Evolutionary conservation across 768 basidiomycete species (phyloP).

Genomic region (Boletellus ananas): DNA sequence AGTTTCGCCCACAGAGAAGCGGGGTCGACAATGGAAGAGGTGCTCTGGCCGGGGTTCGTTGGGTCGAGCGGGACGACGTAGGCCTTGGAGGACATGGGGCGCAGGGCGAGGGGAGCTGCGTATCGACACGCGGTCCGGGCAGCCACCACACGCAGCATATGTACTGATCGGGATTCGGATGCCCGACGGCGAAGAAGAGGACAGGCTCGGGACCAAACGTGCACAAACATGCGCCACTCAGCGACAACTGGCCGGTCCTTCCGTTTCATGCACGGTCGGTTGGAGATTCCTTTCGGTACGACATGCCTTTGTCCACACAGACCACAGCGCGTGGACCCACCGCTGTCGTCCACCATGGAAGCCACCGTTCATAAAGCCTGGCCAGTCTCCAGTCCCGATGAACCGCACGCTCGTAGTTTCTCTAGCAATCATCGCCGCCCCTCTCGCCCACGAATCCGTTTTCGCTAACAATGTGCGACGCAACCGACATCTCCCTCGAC

Average conservation of each 20-base stretch:
- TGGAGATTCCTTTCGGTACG: background rate
- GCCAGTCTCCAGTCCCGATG: too few relatives aligned
- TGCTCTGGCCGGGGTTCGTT: slow-evolving; percentile 28
- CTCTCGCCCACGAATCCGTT: background rate
- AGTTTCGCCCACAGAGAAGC: slow-evolving; percentile 52
- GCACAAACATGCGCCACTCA: slow-evolving; percentile 8
- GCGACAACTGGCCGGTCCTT: too few relatives aligned
- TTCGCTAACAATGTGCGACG: background rate
- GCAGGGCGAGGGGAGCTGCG: slow-evolving; percentile 13
- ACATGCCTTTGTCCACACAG: background rate
- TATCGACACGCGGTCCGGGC: slow-evolving; percentile 17
- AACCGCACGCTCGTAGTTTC: too few relatives aligned
- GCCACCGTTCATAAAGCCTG: background rate
- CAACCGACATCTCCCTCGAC: background rate
- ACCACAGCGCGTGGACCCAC: background rate
- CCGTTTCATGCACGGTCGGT: background rate
- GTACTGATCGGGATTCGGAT: slow-evolving; percentile 26
- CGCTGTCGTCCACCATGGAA: background rate
- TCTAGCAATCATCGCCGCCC: too few relatives aligned
- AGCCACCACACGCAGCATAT: slow-evolving; percentile 16
- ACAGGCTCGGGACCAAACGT: background rate
- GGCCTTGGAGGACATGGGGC: slow-evolving; percentile 52
- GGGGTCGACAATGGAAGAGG: slow-evolving; percentile 39
- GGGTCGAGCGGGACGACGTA: slow-evolving; percentile 59
- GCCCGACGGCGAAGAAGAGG: background rate